Percentiles rank a stretch among this genome's conserved stretches.
These are phyloP conservation scores for Teratosphaeria nubilosa DNA, from an alignment of 2,329 filamentous ascomycete genomes.

Conservation along the genomic window DNA sequence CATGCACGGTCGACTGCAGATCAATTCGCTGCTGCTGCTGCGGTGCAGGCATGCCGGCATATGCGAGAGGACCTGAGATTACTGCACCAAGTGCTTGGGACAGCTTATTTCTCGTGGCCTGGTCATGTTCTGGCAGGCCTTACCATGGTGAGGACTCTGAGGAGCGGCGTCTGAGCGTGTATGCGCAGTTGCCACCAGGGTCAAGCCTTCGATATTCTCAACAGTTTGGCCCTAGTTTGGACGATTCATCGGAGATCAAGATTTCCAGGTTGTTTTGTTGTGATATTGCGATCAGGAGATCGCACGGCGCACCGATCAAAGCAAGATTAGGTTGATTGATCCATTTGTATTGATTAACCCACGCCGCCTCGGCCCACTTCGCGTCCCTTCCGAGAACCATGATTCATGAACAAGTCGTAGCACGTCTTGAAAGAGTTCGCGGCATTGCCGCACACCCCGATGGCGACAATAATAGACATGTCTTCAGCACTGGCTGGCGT, in stretches of 20 bases:
- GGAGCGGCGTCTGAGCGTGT: background rate
- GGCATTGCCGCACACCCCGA: background rate
- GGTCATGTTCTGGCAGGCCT: background rate
- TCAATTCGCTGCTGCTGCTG: background rate
- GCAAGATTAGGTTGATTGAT: too few species aligned
- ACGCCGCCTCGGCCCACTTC: too few species aligned
- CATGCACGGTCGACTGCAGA: background rate
- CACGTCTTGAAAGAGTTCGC: background rate
- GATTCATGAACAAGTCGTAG: too few species aligned
- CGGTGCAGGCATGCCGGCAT: background rate
- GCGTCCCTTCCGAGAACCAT: too few species aligned
- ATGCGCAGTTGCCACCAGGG: background rate
- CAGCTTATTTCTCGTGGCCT: background rate
- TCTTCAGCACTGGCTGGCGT: background rate
- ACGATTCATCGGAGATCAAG: too few species aligned
- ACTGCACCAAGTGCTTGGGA: background rate
- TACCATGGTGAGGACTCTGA: background rate
- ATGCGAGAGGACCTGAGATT: background rate
- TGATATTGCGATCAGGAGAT: too few species aligned
- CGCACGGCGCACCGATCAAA: too few species aligned
- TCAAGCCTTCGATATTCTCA: too few species aligned
- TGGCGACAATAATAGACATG: background rate
- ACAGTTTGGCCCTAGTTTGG: too few species aligned
- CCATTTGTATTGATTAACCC: too few species aligned
- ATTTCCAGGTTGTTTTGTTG: too few species aligned